A percentile compares a stretch with the other conserved stretches of the same genome.
These are phyloP conservation scores for Amylocarpus encephaloides DNA, from an alignment of 2,329 filamentous ascomycete genomes.

Conservation along the genomic window DNA sequence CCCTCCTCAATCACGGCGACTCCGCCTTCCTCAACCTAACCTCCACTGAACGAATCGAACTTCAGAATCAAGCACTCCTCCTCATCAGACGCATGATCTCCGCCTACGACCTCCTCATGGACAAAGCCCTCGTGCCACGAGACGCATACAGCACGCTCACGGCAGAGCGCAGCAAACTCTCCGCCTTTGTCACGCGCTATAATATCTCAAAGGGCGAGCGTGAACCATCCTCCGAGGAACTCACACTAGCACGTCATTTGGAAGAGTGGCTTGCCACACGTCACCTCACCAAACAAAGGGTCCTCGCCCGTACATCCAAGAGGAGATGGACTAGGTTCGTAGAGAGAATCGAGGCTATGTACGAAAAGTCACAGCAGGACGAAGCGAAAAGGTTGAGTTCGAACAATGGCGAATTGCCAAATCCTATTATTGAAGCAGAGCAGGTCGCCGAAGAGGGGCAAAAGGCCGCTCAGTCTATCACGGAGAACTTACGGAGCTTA, in stretches of 20 bases:
- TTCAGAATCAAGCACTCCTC: constrained; percentile 15
- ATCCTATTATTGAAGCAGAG: background rate
- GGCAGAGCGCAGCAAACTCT: constrained; percentile 29
- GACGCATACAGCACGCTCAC: constrained; percentile 23
- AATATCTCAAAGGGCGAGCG: background rate
- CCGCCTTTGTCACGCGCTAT: constrained; percentile 32
- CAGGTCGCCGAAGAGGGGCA: constrained; percentile 6
- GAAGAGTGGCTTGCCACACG: no score
- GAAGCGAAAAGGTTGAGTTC: no score
- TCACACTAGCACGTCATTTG: no score
- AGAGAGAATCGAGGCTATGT: no score
- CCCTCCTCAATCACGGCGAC: constrained; percentile 19
- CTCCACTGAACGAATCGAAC: constrained; percentile 1
- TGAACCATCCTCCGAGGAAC: background rate
- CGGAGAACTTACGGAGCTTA: background rate
- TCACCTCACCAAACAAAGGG: no score
- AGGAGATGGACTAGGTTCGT: background rate
- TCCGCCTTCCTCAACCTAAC: constrained; percentile 3
- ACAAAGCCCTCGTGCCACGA: constrained; percentile 22
- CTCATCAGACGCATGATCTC: constrained; percentile 29
- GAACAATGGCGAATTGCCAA: no score
- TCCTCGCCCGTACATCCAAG: background rate
- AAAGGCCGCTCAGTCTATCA: background rate
- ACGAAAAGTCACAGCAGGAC: no score
- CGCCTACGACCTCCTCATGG: constrained; percentile 30